phyloP scores from a whole-genome alignment of 768 basidiomycete genomes.

The Psilocybe sp. region DNA sequence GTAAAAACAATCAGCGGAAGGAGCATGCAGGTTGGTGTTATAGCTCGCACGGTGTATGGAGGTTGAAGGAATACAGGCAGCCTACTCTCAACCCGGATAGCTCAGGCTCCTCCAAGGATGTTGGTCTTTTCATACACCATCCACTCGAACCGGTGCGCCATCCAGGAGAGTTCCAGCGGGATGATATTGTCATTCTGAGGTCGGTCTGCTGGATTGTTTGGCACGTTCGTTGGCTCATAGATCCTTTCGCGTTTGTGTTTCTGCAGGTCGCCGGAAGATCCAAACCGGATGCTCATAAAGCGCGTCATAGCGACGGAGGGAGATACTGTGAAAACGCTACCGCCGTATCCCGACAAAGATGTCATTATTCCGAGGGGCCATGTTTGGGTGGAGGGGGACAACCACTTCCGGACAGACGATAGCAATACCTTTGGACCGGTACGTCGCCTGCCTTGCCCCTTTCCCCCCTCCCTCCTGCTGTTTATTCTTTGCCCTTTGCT shows the following conservation, averaged over 20 bases:
- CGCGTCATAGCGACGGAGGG: slow-evolving; percentile 63
- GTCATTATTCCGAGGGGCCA: slow-evolving; percentile 60
- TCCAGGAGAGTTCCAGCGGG: slow-evolving; percentile 38
- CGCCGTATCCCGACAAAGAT: slow-evolving; percentile 58
- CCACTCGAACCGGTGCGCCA: slow-evolving; percentile 43
- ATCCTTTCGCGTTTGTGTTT: background rate
- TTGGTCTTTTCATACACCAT: slow-evolving; percentile 46
- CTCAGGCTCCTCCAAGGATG: slow-evolving; percentile 51
- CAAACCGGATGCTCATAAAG: slow-evolving; percentile 55
- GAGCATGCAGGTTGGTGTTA: slow-evolving; percentile 67
- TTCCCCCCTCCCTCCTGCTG: background rate
- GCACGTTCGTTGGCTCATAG: background rate
- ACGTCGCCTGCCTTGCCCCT: slow-evolving; percentile 23
- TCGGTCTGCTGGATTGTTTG: slow-evolving; percentile 21
- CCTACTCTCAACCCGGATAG: slow-evolving; percentile 74
- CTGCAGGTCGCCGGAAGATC: slow-evolving; percentile 57
- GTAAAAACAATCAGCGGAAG: slow-evolving; percentile 55
- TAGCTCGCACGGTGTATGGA: background rate
- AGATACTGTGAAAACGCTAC: slow-evolving; percentile 63
- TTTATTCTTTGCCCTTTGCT: background rate
- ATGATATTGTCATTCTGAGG: slow-evolving; percentile 68
- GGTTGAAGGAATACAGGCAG: slow-evolving; percentile 31
- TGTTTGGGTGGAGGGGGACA: slow-evolving; percentile 78
- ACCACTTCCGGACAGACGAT: slow-evolving; percentile 64
- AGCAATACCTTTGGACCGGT: slow-evolving; percentile 76